A percentile compares a stretch with the other conserved stretches of the same genome.
These are phyloP conservation scores for Colletotrichum gloeosporioides DNA, from an alignment of 2,329 filamentous ascomycete genomes.

Conservation along the genomic window DNA sequence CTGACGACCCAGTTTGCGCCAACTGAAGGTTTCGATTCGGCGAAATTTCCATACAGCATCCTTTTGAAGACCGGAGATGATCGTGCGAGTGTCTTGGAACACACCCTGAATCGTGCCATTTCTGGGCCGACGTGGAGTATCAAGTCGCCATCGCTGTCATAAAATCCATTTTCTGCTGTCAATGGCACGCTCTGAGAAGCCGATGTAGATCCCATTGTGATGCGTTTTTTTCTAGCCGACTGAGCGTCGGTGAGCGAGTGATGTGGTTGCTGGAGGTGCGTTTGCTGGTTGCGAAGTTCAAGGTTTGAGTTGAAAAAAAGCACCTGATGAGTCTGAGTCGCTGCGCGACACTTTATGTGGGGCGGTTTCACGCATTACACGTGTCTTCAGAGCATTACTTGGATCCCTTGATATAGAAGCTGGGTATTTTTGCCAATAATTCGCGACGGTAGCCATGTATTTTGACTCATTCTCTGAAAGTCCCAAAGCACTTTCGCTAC, in stretches of 20 bases:
- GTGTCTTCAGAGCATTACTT: not conserved
- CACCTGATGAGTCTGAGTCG: not conserved
- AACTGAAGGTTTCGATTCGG: constrained; percentile 19
- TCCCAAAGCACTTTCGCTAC: no score
- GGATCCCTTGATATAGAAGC: not conserved
- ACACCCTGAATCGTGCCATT: constrained; percentile 23
- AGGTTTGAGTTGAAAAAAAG: not conserved
- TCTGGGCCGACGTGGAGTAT: not conserved
- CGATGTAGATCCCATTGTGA: not conserved
- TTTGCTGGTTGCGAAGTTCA: not conserved
- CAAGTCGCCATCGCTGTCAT: not conserved
- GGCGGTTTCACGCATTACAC: not conserved
- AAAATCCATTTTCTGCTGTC: not conserved
- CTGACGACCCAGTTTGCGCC: constrained; percentile 28
- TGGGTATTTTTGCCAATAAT: not conserved
- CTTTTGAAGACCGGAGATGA: constrained; percentile 31
- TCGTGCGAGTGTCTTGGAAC: constrained; percentile 30
- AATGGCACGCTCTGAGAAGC: not conserved
- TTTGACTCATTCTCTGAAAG: not conserved
- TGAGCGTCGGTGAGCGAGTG: not conserved
- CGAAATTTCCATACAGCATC: constrained; percentile 32
- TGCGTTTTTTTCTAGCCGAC: rapidly evolving
- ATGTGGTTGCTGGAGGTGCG: not conserved
- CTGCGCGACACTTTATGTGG: not conserved
- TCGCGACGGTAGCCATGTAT: rapidly evolving